Evolutionary conservation across 306 rosid genomes (phyloP), one percentile per base, ranked within the genome.

Genomic region (Prunus armeniaca): DNA sequence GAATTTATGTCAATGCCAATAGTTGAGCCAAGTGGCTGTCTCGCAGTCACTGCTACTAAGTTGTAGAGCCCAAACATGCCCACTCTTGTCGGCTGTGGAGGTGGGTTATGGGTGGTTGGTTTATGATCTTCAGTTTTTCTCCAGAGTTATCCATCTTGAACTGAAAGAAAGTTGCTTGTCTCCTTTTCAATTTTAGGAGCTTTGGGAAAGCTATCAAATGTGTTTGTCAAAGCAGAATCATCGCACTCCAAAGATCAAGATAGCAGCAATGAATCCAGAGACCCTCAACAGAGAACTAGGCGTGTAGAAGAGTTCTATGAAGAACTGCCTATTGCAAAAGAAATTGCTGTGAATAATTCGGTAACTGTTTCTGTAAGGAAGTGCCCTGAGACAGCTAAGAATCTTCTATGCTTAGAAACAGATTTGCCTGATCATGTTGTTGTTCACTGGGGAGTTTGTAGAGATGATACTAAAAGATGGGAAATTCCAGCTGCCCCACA

Each of bases 391-490:
- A 86, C 98, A 67, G 76, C 82, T 65, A 86, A 89, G 64, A 87
- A 83, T 86, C 71, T 87, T 73, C 34, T 96, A 67, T 76, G 61
- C 75, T 27, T 96, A 76, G 96, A 96, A 86, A 91, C 94, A 2
- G 96, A 96, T 86, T 78, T 92, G 68, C 89, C 87, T 55, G 96
- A 95, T 67, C 83, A 86, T 79, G 78, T 84, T 77, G 75, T 87
- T 68, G 88, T 96, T 78, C 99, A 96, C 67, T 96, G 99, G 99
- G 98, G 98, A 73, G 98, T 86, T 77, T 91, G 96, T 81, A 81
- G 86, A 75, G 98, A 89, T 85, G 86, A 86, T 76, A 72, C 87
- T 65, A 87, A 81, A 68, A 89, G 54, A 79, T 96, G 99, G 99
- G 96, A 93, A 87, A 81, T 88, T 82, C 98, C 98, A 60, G 86